Conservation (phyloP, 352 stramenopile species). For the Phytophthora vignae region DNA sequence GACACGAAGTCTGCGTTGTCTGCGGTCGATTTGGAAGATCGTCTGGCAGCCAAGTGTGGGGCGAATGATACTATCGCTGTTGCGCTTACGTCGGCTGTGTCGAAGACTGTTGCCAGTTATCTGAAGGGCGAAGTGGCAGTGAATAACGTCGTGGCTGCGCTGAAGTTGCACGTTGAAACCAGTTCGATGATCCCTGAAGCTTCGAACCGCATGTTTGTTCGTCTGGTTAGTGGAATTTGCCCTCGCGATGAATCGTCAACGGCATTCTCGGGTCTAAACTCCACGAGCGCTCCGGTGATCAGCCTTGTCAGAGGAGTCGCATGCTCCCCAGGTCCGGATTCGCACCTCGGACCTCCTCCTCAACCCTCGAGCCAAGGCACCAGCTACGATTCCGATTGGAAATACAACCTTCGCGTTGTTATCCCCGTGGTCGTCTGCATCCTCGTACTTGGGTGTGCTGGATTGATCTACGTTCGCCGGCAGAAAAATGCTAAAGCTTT, state of each 20-base stretch:
- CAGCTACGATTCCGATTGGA: slow-evolving; percentile 1
- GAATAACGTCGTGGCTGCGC: slow-evolving; percentile 21
- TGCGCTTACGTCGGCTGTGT: slow-evolving; percentile 34
- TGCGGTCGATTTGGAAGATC: slow-evolving; percentile 25
- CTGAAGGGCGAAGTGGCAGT: slow-evolving; percentile 29
- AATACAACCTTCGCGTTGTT: slow-evolving; percentile 33
- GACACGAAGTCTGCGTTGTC: slow-evolving; percentile 11
- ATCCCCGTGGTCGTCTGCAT: slow-evolving; percentile 47
- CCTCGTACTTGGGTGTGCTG: slow-evolving; percentile 47
- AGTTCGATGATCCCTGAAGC: slow-evolving; percentile 14
- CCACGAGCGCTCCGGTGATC: background rate
- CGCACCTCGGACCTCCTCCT: background rate
- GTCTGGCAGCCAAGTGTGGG: slow-evolving; percentile 19
- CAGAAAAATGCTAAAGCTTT: slow-evolving; percentile 33
- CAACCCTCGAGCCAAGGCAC: slow-evolving; percentile 6
- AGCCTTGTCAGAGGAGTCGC: background rate
- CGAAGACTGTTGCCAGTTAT: slow-evolving; percentile 13
- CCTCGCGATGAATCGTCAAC: background rate
- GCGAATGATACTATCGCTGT: slow-evolving; percentile 43
- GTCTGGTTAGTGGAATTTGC: slow-evolving; percentile 31
- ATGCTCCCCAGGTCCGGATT: background rate
- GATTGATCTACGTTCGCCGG: slow-evolving; percentile 45
- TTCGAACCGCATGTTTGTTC: slow-evolving; percentile 44
- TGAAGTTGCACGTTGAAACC: slow-evolving; percentile 26
- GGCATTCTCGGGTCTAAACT: background rate